Percentiles rank a stretch among this genome's conserved stretches.
Conservation (phyloP, 1,284 basidiomycete species). For the Tetrapyrgos nigripes region DNA sequence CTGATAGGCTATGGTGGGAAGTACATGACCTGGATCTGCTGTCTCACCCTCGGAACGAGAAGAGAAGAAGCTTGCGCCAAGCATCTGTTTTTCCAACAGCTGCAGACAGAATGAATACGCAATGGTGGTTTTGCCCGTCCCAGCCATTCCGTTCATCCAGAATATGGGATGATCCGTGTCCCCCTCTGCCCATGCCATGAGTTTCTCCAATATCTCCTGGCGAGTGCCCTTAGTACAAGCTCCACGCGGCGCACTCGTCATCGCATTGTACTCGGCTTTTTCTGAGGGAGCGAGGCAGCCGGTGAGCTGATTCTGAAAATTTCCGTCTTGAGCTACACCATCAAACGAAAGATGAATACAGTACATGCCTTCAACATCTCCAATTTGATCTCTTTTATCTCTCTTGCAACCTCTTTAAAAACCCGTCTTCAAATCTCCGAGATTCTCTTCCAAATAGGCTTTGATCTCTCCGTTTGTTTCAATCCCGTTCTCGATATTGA, state of each 20-base stretch:
- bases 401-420: too few species aligned
- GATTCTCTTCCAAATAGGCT: background rate
- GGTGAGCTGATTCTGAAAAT: too few species aligned
- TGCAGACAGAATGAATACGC: background rate
- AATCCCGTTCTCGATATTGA: background rate
- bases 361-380: background rate
- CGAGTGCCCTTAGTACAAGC: too few species aligned
- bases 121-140: too few species aligned
- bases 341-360: background rate
- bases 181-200: too few species aligned
- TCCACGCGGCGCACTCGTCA: too few species aligned
- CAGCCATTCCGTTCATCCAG: too few species aligned
- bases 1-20: conserved; percentile 32
- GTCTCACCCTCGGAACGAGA: conserved; percentile 19
- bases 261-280: too few species aligned
- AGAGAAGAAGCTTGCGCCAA: conserved; percentile 34
- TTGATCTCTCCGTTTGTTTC: background rate
- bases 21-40: conserved; percentile 20
- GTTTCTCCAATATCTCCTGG: too few species aligned
- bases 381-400: background rate
- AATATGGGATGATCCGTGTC: too few species aligned
- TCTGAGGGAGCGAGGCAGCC: too few species aligned
- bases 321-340: too few species aligned
- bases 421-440: background rate
- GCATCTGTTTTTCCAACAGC: conserved; percentile 10